Percentiles rank a stretch among this genome's conserved stretches.
Conservation (phyloP, 768 basidiomycete genomes). For the Cystofilobasidium capitatum region DNA sequence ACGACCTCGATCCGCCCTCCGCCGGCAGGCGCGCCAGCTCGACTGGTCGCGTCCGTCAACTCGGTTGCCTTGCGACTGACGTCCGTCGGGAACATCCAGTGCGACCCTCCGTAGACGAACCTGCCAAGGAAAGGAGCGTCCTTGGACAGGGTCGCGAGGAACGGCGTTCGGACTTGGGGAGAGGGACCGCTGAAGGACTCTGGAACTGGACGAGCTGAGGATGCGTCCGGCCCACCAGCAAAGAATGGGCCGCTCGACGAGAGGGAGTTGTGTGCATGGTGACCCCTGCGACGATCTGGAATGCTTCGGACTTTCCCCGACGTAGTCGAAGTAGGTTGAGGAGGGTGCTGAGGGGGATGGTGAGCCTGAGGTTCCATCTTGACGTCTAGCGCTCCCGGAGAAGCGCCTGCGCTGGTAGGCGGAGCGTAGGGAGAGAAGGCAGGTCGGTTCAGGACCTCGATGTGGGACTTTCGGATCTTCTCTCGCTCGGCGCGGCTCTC, state of each 20-base stretch:
- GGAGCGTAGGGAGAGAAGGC: not conserved
- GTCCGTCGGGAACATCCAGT: slow-evolving; percentile 23
- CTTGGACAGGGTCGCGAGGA: slow-evolving; percentile 4
- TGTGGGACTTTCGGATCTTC: slow-evolving; percentile 16
- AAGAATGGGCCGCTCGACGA: too few relatives aligned
- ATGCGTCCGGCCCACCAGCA: not conserved
- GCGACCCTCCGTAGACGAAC: slow-evolving; percentile 18
- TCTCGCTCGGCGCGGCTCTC: not conserved
- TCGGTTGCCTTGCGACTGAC: slow-evolving; percentile 3
- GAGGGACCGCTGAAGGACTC: not conserved
- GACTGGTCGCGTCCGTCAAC: not conserved
- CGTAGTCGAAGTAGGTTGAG: not conserved
- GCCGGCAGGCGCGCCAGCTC: not conserved
- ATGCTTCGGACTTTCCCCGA: not conserved
- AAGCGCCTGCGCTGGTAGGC: not conserved
- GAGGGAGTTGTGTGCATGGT: too few relatives aligned
- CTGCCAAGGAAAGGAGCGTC: slow-evolving; percentile 16
- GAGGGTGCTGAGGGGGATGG: not conserved
- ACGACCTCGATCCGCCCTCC: slow-evolving; percentile 23
- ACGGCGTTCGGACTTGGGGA: slow-evolving; percentile 19
- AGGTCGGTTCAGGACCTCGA: slow-evolving; percentile 26
- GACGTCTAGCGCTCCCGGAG: not conserved
- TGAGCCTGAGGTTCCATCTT: not conserved
- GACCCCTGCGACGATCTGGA: not conserved
- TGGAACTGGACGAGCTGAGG: too few relatives aligned